Evolutionary conservation across 345 rosid species (phyloP).

Genomic region (Eucalyptus virginea): DNA sequence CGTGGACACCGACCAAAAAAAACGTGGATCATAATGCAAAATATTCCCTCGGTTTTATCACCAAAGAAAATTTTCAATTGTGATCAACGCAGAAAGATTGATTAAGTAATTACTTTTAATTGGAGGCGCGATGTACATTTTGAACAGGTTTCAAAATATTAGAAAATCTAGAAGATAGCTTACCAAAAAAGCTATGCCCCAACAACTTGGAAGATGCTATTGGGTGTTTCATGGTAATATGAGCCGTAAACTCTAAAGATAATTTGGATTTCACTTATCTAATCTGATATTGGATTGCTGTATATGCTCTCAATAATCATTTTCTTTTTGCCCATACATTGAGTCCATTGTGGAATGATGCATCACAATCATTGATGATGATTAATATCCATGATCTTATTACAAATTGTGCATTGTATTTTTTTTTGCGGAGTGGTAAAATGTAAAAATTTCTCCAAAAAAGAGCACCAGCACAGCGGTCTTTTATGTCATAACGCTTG

Average conservation of each 20-base stretch:
- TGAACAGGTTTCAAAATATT: background rate
- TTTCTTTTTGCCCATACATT: background rate
- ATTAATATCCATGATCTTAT: background rate
- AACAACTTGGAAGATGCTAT: background rate
- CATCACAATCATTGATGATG: background rate
- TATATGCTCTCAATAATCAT: background rate
- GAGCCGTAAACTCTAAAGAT: background rate
- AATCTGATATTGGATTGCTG: background rate
- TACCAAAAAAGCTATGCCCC: background rate
- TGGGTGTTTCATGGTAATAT: background rate
- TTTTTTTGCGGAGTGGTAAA: too few relatives aligned
- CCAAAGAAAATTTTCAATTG: background rate
- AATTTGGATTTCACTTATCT: background rate
- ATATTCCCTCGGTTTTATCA: background rate
- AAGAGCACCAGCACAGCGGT: background rate
- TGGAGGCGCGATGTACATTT: background rate
- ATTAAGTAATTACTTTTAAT: background rate
- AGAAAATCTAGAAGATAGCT: background rate
- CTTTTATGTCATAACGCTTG: background rate
- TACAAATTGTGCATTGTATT: background rate
- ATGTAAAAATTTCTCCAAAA: background rate
- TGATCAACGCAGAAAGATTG: background rate
- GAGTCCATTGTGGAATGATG: background rate
- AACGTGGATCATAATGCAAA: background rate
- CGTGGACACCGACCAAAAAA: background rate